Evolutionary conservation across 1,139 yeast species (phyloP), one percentile per base, ranked within the genome.

Genomic region (Blastobotrys capitulatus): DNA sequence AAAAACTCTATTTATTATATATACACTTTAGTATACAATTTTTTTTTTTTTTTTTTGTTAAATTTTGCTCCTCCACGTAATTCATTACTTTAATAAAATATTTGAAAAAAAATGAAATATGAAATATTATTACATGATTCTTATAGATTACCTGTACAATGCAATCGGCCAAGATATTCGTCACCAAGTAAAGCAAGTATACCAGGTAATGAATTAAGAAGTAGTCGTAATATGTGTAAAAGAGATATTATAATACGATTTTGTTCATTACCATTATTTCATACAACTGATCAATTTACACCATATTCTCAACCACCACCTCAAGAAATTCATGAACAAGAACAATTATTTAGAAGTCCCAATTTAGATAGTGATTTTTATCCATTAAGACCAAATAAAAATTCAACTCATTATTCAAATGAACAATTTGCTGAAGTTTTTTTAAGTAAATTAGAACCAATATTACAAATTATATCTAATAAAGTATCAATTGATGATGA

Each of bases 61-160:
- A 19, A 3, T 19, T 19, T 26, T 8, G 19, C 19, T 15, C n/a
- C n/a, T n/a, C n/a, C n/a, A n/a, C n/a, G n/a, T n/a, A n/a, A n/a
- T n/a, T n/a, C n/a, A n/a, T n/a, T n/a, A n/a, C n/a, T n/a, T n/a
- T n/a, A n/a, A n/a, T n/a, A n/a, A n/a, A n/a, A n/a, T n/a, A n/a
- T n/a, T n/a, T n/a, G n/a, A n/a, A 6, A 15, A 2, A 20, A 26
- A 10, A 15, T 39, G 42, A 27, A 25, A 32, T 39, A 29, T 26
- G 44, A 36, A 27, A 45, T 45, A n/a, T 20, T 45, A 31, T 19
- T 45, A 31, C 42, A 45, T 20, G 43, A 45, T 35, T 38, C 44
- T 16, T 39, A 32, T 16, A 42, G 44, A 13, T 29, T 34, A 15
- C 48, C 48, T 1, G 31, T 45, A n/a, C 43, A 38, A 18, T 46